Conservation (phyloP, 768 basidiomycete species). For the Coprinopsis sp. region DNA sequence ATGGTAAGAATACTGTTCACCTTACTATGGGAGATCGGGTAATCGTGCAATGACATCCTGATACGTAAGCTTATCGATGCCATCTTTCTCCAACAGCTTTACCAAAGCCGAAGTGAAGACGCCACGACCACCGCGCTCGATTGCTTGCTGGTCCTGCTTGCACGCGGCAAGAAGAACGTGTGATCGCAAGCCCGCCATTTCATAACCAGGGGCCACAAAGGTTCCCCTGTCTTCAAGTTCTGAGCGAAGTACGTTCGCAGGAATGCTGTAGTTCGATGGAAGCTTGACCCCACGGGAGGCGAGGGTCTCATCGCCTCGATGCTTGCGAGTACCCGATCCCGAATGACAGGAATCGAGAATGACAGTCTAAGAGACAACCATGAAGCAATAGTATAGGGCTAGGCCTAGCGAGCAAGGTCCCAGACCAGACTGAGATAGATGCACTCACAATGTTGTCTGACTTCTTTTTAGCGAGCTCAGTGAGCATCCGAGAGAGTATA, state of each 20-base stretch:
- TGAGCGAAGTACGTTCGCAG: neutral
- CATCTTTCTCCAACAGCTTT: neutral
- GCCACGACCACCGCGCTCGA: neutral
- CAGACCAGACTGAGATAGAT: neutral
- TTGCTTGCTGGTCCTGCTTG: neutral
- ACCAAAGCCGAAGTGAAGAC: neutral
- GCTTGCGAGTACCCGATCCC: slow-evolving; percentile 4
- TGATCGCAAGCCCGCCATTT: neutral
- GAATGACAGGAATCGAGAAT: slow-evolving; percentile 15
- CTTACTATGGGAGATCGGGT: too few relatives aligned
- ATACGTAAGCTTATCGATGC: too few relatives aligned
- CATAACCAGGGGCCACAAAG: neutral
- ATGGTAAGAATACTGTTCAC: too few relatives aligned
- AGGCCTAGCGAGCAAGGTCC: neutral
- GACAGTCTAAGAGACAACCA: slow-evolving; percentile 6
- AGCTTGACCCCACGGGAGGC: neutral
- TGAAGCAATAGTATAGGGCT: too few relatives aligned
- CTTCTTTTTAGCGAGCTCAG: neutral
- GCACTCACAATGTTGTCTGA: neutral
- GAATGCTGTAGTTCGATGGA: too few relatives aligned
- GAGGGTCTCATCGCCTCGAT: neutral
- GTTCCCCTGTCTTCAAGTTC: neutral
- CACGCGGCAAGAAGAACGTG: slow-evolving; percentile 13
- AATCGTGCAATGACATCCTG: too few relatives aligned
- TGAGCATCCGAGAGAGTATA: neutral